Base-by-base conservation (phyloP, 2,329 filamentous ascomycete species). In the Hyphodiscus sp. region DNA sequence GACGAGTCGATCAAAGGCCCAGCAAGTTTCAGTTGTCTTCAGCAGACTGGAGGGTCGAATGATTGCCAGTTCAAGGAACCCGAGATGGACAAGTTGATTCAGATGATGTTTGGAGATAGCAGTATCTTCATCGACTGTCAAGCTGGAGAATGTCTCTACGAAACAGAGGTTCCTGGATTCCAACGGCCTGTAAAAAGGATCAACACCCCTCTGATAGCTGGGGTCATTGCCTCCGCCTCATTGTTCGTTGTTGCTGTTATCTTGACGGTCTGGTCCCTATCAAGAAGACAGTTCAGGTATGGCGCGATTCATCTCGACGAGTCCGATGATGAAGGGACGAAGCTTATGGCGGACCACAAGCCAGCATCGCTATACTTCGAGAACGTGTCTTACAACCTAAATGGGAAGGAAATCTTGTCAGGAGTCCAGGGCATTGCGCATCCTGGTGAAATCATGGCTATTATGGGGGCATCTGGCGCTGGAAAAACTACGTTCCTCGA, bases 401-500 rank as follows among this genome's bases (percentile, higher is more conserved):
- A 95, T 60, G 90, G 90, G 41, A 96, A 89, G 71, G 79, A 87
- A 50, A 96, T 99, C 46, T 76, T 99, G 2, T 79, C 80, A 16
- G 82, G 81, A 15, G 86, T 99, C 33, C 85, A 86, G 60, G 94
- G 94, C 46, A 84, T 90, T 43, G 91, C 92, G n/a, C 87, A 87
- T 61, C 91, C 92, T 2, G 95, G 95, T n/a, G 91, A 99, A 69
- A 82, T 97, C 8, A 89, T 92, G 61, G 94, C 94, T 9, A 95
- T 99, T 64, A 99, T 99, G 92, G 94, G 94, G 53, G 92, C 94
- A 8, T 99, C 94, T 0, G 94, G 94, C 29, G 95, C 94, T 43
- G 94, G 94, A 55, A 99, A 99, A 73, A 99, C 94, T 0, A 96
- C 91, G 0, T 97, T 99, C 70, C 76, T 99, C 45, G 94, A 99